These are phyloP conservation scores for Chalaropsis thielavioides DNA, from an alignment of 2,329 filamentous ascomycete genomes.

Conservation along the genomic window DNA sequence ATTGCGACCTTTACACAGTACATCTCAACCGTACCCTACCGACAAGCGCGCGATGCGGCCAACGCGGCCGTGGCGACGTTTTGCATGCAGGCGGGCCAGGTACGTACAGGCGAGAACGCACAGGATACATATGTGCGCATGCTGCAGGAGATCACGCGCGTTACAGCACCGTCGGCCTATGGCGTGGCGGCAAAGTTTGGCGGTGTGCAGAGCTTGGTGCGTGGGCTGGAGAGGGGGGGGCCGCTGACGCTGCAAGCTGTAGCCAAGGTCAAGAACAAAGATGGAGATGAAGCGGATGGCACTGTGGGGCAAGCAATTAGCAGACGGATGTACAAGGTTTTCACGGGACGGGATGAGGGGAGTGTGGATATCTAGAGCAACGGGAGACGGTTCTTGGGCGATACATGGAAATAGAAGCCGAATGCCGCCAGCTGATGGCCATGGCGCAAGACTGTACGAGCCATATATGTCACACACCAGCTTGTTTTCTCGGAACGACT, in stretches of 20 bases:
- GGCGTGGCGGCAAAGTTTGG: conserved; percentile 50
- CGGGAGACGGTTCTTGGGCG: background rate
- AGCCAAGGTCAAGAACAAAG: conserved; percentile 40
- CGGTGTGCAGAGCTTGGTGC: conserved; percentile 42
- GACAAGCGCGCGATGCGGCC: conserved; percentile 35
- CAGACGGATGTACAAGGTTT: conserved; percentile 44
- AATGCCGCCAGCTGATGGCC: background rate
- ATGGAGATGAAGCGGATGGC: conserved; percentile 41
- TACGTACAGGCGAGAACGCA: conserved; percentile 51
- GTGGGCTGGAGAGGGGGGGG: conserved; percentile 43
- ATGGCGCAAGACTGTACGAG: background rate
- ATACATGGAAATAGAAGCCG: background rate
- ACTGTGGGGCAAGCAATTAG: conserved; percentile 44
- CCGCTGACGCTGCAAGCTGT: conserved; percentile 48
- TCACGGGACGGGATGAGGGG: conserved; percentile 39
- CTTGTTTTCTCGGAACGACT: background rate
- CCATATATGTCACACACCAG: too few species aligned
- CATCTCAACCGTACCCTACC: conserved; percentile 62
- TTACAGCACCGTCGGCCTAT: conserved; percentile 58
- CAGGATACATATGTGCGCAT: conserved; percentile 58
- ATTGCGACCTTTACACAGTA: conserved; percentile 62
- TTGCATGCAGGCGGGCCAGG: conserved; percentile 67
- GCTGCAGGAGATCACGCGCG: conserved; percentile 58
- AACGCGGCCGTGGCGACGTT: conserved; percentile 45
- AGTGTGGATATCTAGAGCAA: conserved; percentile 38